Evolutionary conservation across 805 yeast genomes (phyloP), one percentile per base, ranked within the genome.

Genomic region (Candida corydali): DNA sequence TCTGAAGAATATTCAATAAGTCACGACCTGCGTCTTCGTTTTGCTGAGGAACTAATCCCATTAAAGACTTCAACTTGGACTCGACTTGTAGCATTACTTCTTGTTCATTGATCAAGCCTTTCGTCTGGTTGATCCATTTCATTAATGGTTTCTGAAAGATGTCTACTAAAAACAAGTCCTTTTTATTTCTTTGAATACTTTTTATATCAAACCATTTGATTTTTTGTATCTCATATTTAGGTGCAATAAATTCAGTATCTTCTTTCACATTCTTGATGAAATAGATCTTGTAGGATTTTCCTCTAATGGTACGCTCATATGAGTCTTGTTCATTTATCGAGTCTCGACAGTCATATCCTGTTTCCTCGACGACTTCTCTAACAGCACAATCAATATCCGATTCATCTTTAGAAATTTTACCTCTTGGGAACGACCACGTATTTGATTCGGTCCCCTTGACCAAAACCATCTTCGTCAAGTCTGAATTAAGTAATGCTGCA

Each of bases 361-460:
- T 91, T 59, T 93, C 99, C 61, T 93, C 99, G 43, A 73, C 74
- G 16, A 86, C 88, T 57, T 93, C 99, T 50, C 99, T 75, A 10
- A 86, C 61, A 4, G 98, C 97, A 65, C 98, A 94, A 37, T 76
- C 80, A 5, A 78, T 72, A 58, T 93, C 98, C 11, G 79, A 67
- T 64, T 93, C 99, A 53, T 82, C 94, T 55, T 93, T 89, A 26
- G 94, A 86, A 39, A 93, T 93, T 60, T 93, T 93, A 5, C 99
- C 99, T 57, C 96, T 71, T 5, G 99, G 99, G 52, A 93, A 93
- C 6, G 96, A 84, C 98, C 98, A 93, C 1, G 83, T 63, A 22
- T 65, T 61, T 9, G 88, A 75, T 44, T 86, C 94, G 34, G 80
- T 79, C 3, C 96, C 97, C 53, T 86, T 80, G 4, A 93, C 95